These are phyloP conservation scores for Endothia cerciana DNA, from an alignment of 2,329 filamentous ascomycete species.

Conservation along the genomic window DNA sequence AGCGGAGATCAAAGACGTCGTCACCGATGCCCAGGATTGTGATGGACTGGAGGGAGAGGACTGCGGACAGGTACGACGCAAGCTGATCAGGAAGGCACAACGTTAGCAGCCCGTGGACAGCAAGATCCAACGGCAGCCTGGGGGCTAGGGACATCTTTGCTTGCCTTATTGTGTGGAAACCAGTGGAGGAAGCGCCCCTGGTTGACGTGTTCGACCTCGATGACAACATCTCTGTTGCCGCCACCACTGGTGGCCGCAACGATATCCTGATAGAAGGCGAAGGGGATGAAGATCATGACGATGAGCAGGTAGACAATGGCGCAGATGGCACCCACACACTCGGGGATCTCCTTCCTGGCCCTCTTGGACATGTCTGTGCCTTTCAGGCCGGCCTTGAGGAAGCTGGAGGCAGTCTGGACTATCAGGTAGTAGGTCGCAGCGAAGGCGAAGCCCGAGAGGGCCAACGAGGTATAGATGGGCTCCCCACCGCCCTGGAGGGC, in stretches of 20 bases:
- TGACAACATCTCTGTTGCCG: constrained; percentile 84
- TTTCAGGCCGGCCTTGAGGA: constrained; percentile 85
- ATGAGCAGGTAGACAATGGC: constrained; percentile 89
- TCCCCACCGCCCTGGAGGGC: constrained; percentile 82
- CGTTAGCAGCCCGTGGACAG: constrained; percentile 6
- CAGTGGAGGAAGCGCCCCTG: constrained; percentile 84
- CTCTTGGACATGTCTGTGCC: constrained; percentile 82
- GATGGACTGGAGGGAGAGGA: constrained; percentile 89
- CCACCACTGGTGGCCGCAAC: constrained; percentile 92
- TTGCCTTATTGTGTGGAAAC: constrained; percentile 92
- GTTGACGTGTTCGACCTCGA: constrained; percentile 74
- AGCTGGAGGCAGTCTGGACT: constrained; percentile 88
- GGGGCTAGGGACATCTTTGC: neutral
- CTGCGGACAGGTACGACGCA: constrained; percentile 90
- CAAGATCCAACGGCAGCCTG: neutral
- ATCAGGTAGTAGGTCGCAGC: constrained; percentile 82
- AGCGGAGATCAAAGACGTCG: constrained; percentile 96
- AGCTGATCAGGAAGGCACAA: constrained; percentile 57
- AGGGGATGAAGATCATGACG: constrained; percentile 91
- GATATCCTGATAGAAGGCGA: constrained; percentile 98
- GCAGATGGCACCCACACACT: constrained; percentile 94
- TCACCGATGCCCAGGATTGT: constrained; percentile 92
- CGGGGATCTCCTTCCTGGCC: constrained; percentile 77
- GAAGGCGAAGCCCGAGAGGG: constrained; percentile 85
- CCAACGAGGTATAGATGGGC: constrained; percentile 84